Percentiles rank a stretch among this genome's conserved stretches.
These are phyloP conservation scores for Castanopsis chinensis DNA, from an alignment of 306 rosid genomes.

Conservation along the genomic window DNA sequence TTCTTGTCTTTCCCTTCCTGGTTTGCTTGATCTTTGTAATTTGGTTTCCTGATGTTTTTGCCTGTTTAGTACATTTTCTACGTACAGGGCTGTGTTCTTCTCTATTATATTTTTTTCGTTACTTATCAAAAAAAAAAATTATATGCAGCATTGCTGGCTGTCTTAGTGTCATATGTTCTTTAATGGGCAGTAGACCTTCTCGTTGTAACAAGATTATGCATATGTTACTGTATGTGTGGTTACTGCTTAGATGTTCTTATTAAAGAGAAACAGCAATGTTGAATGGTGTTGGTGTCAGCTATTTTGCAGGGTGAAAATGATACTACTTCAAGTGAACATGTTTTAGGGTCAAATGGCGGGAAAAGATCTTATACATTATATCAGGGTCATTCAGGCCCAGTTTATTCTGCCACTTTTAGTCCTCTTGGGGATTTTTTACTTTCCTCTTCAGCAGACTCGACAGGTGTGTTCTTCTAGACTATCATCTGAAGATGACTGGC, in stretches of 20 bases:
- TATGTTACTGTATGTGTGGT: background rate
- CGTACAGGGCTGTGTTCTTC: too few species aligned
- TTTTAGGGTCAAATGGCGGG: constrained; percentile 51
- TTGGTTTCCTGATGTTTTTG: too few species aligned
- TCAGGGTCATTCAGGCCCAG: constrained; percentile 99
- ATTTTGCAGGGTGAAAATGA: constrained; percentile 73
- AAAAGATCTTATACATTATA: constrained; percentile 71
- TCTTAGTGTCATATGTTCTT: background rate
- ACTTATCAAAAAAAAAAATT: too few species aligned
- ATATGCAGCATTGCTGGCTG: background rate
- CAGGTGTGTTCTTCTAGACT: constrained; percentile 49
- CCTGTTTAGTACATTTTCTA: too few species aligned
- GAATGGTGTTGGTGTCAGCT: constrained; percentile 52
- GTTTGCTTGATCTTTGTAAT: too few species aligned
- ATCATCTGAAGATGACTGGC: background rate
- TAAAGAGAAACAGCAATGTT: constrained; percentile 10
- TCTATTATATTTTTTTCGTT: too few species aligned
- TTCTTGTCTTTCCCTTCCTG: too few species aligned
- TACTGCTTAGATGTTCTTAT: background rate
- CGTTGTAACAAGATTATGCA: background rate
- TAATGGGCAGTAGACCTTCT: background rate
- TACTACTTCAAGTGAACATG: constrained; percentile 53
- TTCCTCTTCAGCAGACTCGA: constrained; percentile 92
- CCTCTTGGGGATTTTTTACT: constrained; percentile 86
- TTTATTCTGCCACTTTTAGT: constrained; percentile 82